These are phyloP conservation scores for Fusarium udum DNA, from an alignment of 2,329 filamentous ascomycete species.

Conservation along the genomic window DNA sequence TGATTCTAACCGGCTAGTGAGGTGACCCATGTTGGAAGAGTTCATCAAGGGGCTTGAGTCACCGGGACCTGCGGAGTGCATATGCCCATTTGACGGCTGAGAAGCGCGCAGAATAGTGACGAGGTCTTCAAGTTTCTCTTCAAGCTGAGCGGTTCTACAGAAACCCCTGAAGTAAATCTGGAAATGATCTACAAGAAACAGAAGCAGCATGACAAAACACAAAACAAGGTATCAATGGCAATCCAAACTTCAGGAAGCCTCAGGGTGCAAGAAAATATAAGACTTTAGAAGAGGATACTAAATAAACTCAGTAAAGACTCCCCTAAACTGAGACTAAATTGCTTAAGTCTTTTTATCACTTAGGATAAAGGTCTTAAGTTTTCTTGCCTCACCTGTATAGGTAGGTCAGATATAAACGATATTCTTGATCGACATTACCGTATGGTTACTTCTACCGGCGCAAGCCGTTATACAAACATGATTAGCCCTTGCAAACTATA, in stretches of 20 bases:
- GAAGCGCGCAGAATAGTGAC: constrained; percentile 55
- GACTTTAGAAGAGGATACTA: too few relatives aligned
- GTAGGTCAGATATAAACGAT: not conserved
- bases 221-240: too few relatives aligned
- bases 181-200: too few relatives aligned
- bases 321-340: too few relatives aligned
- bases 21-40: constrained; percentile 18
- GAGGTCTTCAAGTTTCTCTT: constrained; percentile 61
- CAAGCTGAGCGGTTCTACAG: constrained; percentile 54
- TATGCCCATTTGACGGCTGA: constrained; percentile 32
- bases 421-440: not conserved
- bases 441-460: not conserved
- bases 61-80: constrained; percentile 19
- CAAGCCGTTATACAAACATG: not conserved
- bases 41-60: constrained; percentile 13
- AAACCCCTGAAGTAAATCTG: too few relatives aligned
- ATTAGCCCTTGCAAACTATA: not conserved
- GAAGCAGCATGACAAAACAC: too few relatives aligned
- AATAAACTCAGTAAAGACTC: too few relatives aligned
- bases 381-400: not conserved
- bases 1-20: constrained; percentile 49
- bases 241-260: not conserved
- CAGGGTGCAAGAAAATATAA: too few relatives aligned
- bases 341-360: too few relatives aligned
- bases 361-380: too few relatives aligned